A percentile compares a stretch with the other conserved stretches of the same genome.
Conservation (phyloP, 2,329 filamentous ascomycete genomes). For the Ophiostoma himal-ulmi region DNA sequence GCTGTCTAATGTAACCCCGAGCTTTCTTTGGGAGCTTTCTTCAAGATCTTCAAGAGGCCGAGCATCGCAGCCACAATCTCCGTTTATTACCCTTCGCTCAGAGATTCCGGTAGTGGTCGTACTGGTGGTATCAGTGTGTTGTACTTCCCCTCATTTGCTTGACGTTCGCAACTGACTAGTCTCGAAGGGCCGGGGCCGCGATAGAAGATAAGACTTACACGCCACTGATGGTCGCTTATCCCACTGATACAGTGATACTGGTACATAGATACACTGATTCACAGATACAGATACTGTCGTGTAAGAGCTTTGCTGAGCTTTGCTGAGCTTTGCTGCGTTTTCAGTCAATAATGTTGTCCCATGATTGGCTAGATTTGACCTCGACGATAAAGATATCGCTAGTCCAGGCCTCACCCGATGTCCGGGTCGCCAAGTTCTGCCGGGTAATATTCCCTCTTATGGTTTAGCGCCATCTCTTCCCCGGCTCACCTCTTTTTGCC, state of each 20-base stretch:
- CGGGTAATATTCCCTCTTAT: background rate
- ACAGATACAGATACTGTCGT: background rate
- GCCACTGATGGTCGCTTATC: background rate
- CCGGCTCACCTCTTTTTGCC: background rate
- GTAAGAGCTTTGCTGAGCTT: constrained; percentile 8
- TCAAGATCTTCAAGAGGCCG: background rate
- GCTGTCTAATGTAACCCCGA: background rate
- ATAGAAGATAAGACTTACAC: constrained; percentile 14
- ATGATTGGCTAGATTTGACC: background rate
- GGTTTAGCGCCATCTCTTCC: constrained; percentile 6
- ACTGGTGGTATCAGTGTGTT: background rate
- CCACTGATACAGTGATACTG: background rate
- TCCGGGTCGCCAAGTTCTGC: constrained; percentile 6
- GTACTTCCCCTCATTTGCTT: constrained; percentile 2
- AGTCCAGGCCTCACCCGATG: constrained; percentile 13
- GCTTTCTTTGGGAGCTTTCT: background rate
- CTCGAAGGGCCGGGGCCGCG: constrained; percentile 8
- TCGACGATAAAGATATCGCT: background rate
- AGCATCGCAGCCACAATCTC: constrained; percentile 2
- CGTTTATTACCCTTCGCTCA: background rate
- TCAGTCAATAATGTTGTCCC: background rate
- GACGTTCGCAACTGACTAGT: background rate
- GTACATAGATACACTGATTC: background rate
- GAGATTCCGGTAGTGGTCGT: background rate
- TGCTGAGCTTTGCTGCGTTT: background rate